Base-by-base conservation (phyloP, 1,284 basidiomycete species). In the Ganoderma resinaceum region DNA sequence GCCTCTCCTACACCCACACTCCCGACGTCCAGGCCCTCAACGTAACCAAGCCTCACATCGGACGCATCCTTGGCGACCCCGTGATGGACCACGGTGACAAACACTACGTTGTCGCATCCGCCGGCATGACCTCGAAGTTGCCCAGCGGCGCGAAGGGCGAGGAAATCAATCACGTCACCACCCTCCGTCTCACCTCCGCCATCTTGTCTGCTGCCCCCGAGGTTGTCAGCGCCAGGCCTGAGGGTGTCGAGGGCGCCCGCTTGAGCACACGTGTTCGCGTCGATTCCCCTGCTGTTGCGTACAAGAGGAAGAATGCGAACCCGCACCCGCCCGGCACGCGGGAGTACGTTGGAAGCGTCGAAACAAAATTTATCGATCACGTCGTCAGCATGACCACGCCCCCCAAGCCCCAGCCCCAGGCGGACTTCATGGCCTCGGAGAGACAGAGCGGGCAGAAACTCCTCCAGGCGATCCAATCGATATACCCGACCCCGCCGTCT, bases 1-100 rank as follows among this genome's bases (percentile, higher is more conserved):
- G 87, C 8, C 82, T 94, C 53, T 80, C 82, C 61, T 95, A 94
- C 77, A 76, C 86, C 6, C 80, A 83, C 52, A 81, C 85, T 42
- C 81, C 88, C 7, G 64, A 73, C 8, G 79, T 94, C 43, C 89
- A 92, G 67, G 83, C 83, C 1, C 80, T 81, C 63, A 81, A 90
- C 75, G 82, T 81, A 72, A 82, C 82, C 9, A 82, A 82, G 65
- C 81, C 88, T 18, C 82, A 87, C 71, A 86, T 87, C 18, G 93
- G 91, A 63, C 85, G 91, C 68, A 70, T 90, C 68, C 79, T 92
- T 46, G 81, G 84, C 59, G 68, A 62, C 23, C 18, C 55, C 42
- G 43, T 35, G 9, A 23, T 38, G 9, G 18, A 58, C 53, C 53
- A 57, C 29, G 33, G 63, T n/a, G 46, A 53, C 26, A 62, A 70